Evolutionary conservation across 441 rosid genomes (phyloP).

Genomic region (Adansonia gregorii): DNA sequence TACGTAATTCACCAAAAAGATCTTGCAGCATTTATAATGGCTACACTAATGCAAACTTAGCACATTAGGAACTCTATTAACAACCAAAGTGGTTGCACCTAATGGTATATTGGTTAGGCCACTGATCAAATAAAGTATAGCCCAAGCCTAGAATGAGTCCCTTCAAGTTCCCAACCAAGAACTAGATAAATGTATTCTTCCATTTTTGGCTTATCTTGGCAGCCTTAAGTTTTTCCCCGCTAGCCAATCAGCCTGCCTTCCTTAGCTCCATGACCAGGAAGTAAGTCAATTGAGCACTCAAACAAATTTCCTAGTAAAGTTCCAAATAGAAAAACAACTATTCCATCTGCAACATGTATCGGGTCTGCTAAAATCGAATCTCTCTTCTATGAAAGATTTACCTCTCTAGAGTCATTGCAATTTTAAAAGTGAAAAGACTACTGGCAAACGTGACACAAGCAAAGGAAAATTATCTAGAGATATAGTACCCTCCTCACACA

Average conservation of each 20-base stretch:
- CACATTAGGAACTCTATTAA: background rate
- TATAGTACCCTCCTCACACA: slow-evolving; percentile 62
- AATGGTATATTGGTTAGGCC: background rate
- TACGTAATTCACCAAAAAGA: background rate
- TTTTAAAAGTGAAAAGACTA: background rate
- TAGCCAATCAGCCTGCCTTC: background rate
- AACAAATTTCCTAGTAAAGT: background rate
- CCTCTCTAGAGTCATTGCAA: background rate
- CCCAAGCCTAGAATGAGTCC: background rate
- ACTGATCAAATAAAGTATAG: background rate
- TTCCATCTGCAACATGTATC: too few relatives aligned
- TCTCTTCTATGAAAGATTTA: background rate
- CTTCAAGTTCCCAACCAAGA: background rate
- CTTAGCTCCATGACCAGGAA: background rate
- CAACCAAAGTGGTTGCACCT: background rate
- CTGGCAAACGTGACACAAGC: background rate
- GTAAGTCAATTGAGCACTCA: background rate
- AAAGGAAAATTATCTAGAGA: background rate
- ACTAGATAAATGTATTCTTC: background rate
- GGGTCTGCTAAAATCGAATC: too few relatives aligned
- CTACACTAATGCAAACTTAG: slow-evolving; percentile 1
- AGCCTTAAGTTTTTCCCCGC: background rate
- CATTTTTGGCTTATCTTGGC: background rate
- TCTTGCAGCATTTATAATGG: background rate
- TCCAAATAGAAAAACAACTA: background rate